phyloP scores from a whole-genome alignment of 306 rosid species.

The Corylus americana region DNA sequence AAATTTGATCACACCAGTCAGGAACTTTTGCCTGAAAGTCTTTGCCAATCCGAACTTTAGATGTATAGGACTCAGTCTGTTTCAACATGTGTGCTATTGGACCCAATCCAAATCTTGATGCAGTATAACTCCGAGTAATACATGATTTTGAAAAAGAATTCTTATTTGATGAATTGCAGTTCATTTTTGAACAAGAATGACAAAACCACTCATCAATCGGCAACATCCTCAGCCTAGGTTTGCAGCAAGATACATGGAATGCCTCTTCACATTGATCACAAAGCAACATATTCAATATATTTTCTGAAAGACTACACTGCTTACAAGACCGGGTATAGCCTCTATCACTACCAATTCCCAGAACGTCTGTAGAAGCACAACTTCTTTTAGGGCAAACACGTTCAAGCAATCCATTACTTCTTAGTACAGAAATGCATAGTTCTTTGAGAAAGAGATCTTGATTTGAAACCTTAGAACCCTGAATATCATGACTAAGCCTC shows the following conservation, averaged over 20 bases:
- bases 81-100: not conserved
- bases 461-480: not conserved
- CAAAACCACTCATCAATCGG: not conserved
- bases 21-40: not conserved
- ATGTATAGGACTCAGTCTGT: not conserved
- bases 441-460: not conserved
- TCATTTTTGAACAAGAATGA: not conserved
- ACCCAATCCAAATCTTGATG: not conserved
- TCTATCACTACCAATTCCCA: not conserved
- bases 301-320: not conserved
- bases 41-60: not conserved
- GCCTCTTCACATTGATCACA: slow-evolving; percentile 1
- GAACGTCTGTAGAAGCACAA: not conserved
- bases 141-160: no score
- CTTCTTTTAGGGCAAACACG: not conserved
- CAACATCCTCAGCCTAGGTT: not conserved
- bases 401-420: not conserved
- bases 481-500: not conserved
- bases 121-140: not conserved
- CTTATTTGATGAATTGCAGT: not conserved
- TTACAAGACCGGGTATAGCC: not conserved
- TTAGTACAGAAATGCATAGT: not conserved
- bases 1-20: not conserved
- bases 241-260: not conserved
- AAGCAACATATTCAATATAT: not conserved